Evolutionary conservation across 768 basidiomycete genomes (phyloP), one percentile per base, ranked within the genome.

Genomic region (Trametes maxima): DNA sequence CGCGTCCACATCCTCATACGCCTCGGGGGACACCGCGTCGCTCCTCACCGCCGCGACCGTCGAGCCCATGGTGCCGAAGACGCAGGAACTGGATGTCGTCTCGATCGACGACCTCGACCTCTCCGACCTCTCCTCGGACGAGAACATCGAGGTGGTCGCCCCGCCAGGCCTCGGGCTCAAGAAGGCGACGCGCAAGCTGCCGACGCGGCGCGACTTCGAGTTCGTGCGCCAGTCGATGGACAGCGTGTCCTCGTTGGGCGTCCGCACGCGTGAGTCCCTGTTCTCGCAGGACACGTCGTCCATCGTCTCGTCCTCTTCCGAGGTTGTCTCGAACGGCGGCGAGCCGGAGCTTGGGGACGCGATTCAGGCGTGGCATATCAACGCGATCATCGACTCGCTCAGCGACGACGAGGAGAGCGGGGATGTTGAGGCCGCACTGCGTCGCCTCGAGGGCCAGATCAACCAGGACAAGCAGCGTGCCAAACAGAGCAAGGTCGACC

Each of bases 291-390:
- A 74, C 2, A 77, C 79, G 53, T 67, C 63, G 39, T 73, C 75
- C n/a, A 64, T 70, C 11, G 66, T 76, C 11, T 79, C 82, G 12
- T 75, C 78, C 0, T 67, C 77, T 3, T 65, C 65, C 3, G 60
- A 59, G 24, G 55, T 55, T 33, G 59, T 57, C 39, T 46, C 44
- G 21, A 55, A 57, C 24, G 54, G 43, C n/a, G 67, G 69, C 6
- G 67, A 59, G 0, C 70, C 72, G 8, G 77, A 75, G 19, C 72
- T 83, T 5, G 82, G 79, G 2, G 79, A 76, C 0, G 76, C 75
- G 28, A 85, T 92, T 17, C 84, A 87, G n/a, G 85, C 86, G 55
- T 94, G 92, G 92, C 92, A 93, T 66, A 78, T 91, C 74, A 89
- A 90, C 68, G 87, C 89, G 25, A 75, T 93, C 40, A 79, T 93